Conservation (phyloP, 345 rosid species). For the Euphorbia lathyris region DNA sequence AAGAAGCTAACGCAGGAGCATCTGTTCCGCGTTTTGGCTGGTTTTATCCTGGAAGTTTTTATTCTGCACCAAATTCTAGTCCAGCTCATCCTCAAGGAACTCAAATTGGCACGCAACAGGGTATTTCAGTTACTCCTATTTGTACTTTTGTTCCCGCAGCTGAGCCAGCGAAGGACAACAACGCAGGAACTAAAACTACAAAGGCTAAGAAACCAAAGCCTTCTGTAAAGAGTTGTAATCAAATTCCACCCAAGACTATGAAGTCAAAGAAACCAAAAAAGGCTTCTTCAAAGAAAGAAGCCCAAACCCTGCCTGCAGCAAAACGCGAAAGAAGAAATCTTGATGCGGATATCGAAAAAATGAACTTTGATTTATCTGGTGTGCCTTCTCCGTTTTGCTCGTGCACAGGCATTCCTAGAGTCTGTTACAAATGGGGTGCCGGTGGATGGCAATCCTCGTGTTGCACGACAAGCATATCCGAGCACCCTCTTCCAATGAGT, state of each 20-base stretch:
- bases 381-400: constrained; percentile 67
- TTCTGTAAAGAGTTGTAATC: constrained; percentile 28
- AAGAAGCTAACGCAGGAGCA: constrained; percentile 33
- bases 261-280: constrained; percentile 43
- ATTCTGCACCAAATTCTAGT: constrained; percentile 29
- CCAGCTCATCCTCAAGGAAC: constrained; percentile 29
- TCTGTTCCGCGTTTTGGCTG: constrained; percentile 36
- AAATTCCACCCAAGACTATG: constrained; percentile 25
- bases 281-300: constrained; percentile 36
- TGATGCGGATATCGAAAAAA: constrained; percentile 33
- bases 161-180: constrained; percentile 20
- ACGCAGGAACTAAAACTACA: constrained; percentile 17
- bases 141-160: constrained; percentile 28
- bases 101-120: constrained; percentile 27
- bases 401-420: constrained; percentile 49
- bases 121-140: constrained; percentile 33
- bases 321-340: constrained; percentile 49
- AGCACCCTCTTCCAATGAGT: constrained; percentile 61
- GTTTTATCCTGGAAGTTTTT: constrained; percentile 36
- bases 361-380: constrained; percentile 43
- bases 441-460: constrained; percentile 78
- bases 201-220: constrained; percentile 35
- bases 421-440: constrained; percentile 67
- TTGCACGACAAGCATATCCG: constrained; percentile 51
- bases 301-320: constrained; percentile 33